These are phyloP conservation scores for Mortierella sp. DNA, from an alignment of 371 early-diverging fungal genomes.

Conservation along the genomic window DNA sequence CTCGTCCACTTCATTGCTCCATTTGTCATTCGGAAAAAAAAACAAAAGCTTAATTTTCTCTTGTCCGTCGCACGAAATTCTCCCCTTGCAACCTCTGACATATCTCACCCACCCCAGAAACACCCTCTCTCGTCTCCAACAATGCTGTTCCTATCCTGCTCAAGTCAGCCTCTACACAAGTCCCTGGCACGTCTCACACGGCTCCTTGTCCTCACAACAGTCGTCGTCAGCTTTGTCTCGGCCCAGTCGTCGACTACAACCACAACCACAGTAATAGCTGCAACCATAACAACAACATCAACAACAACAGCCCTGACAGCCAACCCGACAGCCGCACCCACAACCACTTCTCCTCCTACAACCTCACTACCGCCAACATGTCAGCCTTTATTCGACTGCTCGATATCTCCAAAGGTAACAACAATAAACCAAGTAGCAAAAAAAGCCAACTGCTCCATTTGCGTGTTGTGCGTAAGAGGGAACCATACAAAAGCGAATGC, in stretches of 20 bases:
- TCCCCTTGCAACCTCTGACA: too few relatives aligned
- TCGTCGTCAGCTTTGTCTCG: background rate
- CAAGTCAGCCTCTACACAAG: background rate
- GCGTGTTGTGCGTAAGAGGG: background rate
- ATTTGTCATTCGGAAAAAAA: background rate
- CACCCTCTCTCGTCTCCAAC: background rate
- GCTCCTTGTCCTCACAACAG: background rate
- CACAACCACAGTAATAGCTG: background rate
- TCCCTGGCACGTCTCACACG: background rate
- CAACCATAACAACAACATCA: slow-evolving; percentile 13
- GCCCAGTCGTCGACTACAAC: slow-evolving; percentile 9
- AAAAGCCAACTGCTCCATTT: background rate
- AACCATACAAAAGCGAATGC: background rate
- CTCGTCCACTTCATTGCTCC: background rate
- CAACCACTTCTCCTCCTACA: background rate
- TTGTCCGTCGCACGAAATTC: too few relatives aligned
- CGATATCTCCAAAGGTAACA: slow-evolving; percentile 41
- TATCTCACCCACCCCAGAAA: too few relatives aligned
- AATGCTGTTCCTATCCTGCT: background rate
- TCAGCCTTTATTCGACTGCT: slow-evolving; percentile 43
- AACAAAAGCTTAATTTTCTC: background rate
- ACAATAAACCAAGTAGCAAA: background rate
- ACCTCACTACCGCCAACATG: slow-evolving; percentile 21
- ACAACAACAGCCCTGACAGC: background rate
- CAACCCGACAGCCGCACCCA: slow-evolving; percentile 16